Evolutionary conservation across 2,329 filamentous ascomycete species (phyloP).

Genomic region (Epichloe coenophiala): DNA sequence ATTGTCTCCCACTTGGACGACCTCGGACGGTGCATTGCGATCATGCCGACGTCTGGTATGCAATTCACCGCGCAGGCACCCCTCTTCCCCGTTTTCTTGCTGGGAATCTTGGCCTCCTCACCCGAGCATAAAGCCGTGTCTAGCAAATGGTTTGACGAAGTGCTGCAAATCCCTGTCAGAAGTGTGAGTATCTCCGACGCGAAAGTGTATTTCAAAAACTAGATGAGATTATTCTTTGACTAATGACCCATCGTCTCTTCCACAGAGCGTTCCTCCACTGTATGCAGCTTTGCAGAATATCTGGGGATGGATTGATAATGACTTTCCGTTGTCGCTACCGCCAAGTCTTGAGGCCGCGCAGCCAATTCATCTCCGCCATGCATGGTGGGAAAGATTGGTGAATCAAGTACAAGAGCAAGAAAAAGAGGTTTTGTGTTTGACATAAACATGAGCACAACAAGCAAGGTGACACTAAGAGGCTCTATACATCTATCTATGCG

Average conservation of each 20-base stretch:
- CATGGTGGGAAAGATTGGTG: slow-evolving; percentile 29
- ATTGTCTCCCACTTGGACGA: slow-evolving; percentile 19
- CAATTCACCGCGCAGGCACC: slow-evolving; percentile 29
- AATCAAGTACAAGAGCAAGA: slow-evolving; percentile 17
- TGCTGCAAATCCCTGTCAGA: slow-evolving; percentile 23
- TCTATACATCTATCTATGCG: neutral
- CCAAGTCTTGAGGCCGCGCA: slow-evolving; percentile 7
- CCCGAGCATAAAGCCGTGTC: slow-evolving; percentile 17
- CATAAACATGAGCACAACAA: slow-evolving; percentile 11
- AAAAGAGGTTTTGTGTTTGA: slow-evolving; percentile 24
- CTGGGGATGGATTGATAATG: slow-evolving; percentile 21
- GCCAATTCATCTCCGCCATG: slow-evolving; percentile 15
- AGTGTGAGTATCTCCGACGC: slow-evolving; percentile 20
- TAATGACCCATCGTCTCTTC: neutral
- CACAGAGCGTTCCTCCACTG: slow-evolving; percentile 26
- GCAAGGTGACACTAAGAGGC: no score
- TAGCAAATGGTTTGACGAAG: slow-evolving; percentile 22
- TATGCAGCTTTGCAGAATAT: slow-evolving; percentile 20
- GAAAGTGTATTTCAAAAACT: neutral
- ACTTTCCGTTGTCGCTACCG: slow-evolving; percentile 10
- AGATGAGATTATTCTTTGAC: neutral
- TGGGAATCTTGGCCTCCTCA: slow-evolving; percentile 22
- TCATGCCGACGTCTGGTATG: slow-evolving; percentile 27
- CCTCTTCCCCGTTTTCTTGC: slow-evolving; percentile 26
- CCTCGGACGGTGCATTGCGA: slow-evolving; percentile 22